These are phyloP conservation scores for Blastobotrys capitulatus DNA, from an alignment of 1,139 yeast genomes.

Conservation along the genomic window DNA sequence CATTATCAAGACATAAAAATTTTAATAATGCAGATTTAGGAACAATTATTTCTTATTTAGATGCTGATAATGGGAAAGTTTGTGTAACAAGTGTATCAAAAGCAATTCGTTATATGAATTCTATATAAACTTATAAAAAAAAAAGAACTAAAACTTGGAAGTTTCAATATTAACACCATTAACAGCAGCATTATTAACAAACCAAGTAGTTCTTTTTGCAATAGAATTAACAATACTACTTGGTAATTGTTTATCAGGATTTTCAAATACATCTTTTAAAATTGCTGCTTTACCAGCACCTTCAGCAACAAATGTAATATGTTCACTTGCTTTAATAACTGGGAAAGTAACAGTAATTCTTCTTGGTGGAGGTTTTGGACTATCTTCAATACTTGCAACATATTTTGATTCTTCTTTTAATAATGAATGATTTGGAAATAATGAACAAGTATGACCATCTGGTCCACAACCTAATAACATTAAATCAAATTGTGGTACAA, in stretches of 20 bases:
- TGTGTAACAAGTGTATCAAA: slow-evolving; percentile 74
- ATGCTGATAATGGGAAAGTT: slow-evolving; percentile 65
- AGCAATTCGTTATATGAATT: slow-evolving; percentile 60
- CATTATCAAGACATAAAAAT: slow-evolving; percentile 68
- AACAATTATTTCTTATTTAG: slow-evolving; percentile 58
- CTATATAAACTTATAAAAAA: slow-evolving; percentile 22
- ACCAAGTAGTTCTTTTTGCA: slow-evolving; percentile 59
- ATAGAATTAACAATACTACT: slow-evolving; percentile 62
- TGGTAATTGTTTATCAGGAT: slow-evolving; percentile 55
- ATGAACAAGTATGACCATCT: slow-evolving; percentile 75
- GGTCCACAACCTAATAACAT: slow-evolving; percentile 72
- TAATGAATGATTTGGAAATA: slow-evolving; percentile 49
- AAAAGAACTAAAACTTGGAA: slow-evolving; percentile 9
- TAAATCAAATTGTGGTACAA: slow-evolving; percentile 43
- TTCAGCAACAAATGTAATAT: slow-evolving; percentile 81
- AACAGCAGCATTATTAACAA: slow-evolving; percentile 71
- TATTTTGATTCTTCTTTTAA: slow-evolving; percentile 26
- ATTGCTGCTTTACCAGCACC: slow-evolving; percentile 80
- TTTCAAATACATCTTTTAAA: slow-evolving; percentile 60
- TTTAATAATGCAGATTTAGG: slow-evolving; percentile 66
- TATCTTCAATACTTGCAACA: slow-evolving; percentile 47
- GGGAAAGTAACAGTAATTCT: slow-evolving; percentile 70
- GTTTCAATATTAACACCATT: slow-evolving; percentile 43
- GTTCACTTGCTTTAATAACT: slow-evolving; percentile 47
- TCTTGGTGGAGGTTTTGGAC: slow-evolving; percentile 77